A percentile compares a stretch with the other conserved stretches of the same genome.
These are phyloP conservation scores for Fusarium verticillioides DNA, from an alignment of 2,329 filamentous ascomycete genomes.

Conservation along the genomic window DNA sequence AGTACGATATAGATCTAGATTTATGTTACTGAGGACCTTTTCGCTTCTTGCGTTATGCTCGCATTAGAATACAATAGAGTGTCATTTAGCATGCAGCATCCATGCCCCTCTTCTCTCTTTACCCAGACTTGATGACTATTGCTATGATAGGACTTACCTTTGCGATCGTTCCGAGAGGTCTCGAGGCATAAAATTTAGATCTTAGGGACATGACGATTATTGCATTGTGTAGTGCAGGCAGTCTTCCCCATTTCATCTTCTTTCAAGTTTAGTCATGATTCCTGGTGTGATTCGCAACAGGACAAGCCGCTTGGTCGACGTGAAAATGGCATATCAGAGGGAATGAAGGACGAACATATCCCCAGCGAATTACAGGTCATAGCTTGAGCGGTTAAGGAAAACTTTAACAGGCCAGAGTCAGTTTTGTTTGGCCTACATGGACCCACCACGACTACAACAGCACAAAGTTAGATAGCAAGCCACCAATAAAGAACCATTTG, in stretches of 20 bases:
- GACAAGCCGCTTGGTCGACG: no score
- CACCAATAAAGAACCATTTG: not conserved
- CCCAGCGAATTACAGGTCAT: no score
- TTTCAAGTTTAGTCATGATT: not conserved
- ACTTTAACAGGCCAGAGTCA: not conserved
- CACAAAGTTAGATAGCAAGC: not conserved
- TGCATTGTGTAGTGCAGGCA: not conserved
- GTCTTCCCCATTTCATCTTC: not conserved
- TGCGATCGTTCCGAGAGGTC: fast-evolving
- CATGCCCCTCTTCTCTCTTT: not conserved
- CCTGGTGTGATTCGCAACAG: not conserved
- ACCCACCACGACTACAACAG: not conserved
- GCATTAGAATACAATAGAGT: not conserved
- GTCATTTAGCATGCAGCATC: not conserved
- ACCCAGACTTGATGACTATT: not conserved
- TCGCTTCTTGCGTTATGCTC: not conserved
- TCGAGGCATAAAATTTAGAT: fast-evolving
- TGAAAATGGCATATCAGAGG: fast-evolving
- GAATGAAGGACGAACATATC: not conserved
- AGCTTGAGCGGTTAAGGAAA: no score
- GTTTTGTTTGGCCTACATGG: not conserved
- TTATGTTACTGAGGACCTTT: not conserved
- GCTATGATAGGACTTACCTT: not conserved
- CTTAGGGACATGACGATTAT: no score
- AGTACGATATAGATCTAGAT: no score